Base-by-base conservation (phyloP, 139 green algal species). In the Chlorella sp. region DNA sequence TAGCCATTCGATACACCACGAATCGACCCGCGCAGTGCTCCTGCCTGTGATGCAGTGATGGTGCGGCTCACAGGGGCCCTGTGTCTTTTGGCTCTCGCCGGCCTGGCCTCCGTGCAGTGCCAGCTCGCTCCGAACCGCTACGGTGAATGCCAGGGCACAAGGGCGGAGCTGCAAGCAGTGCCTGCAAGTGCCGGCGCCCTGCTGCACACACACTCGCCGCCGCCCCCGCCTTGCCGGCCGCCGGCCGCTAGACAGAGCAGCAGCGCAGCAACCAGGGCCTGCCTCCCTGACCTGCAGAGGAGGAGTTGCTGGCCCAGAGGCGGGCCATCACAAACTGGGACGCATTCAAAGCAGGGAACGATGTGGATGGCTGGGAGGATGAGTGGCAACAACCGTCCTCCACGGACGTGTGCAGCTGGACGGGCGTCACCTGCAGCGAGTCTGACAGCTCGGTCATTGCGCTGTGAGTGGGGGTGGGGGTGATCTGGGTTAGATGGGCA, bases 251-350 rank as follows among this genome's bases (percentile, higher is more conserved):
- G n/a, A n/a, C n/a, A n/a, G n/a, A n/a, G n/a, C n/a, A n/a, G n/a
- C n/a, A n/a, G 12, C n/a, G n/a, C 53, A 34, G 24, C n/a, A 80
- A 40, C 15, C 26, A 80, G 3, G 1, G n/a, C 36, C 73, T 30
- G 36, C 37, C 30, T 12, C 15, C 9, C 60, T 26, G 36, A 53
- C 24, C 3, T 77, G 60, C 82, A 86, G 82, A 76, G 57, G 60
- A 66, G 24, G 9, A 66, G 5, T 39, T 88, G 39, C 40, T 88
- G 68, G 40, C 71, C 24, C 84, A 88, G 68, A 88, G 69, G 84
- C 66, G 77, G 26, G 84, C 84, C 12, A 34, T 88, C 30, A 34
- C 7, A 39, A 88, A 88, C 68, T 88, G 84, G 84, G 66, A 40
- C 9, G 37, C 30, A 14, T 42, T 88, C 66, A 68, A 40, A 32